Conservation (phyloP, 306 rosid genomes). For the Ormosia semicastrata region DNA sequence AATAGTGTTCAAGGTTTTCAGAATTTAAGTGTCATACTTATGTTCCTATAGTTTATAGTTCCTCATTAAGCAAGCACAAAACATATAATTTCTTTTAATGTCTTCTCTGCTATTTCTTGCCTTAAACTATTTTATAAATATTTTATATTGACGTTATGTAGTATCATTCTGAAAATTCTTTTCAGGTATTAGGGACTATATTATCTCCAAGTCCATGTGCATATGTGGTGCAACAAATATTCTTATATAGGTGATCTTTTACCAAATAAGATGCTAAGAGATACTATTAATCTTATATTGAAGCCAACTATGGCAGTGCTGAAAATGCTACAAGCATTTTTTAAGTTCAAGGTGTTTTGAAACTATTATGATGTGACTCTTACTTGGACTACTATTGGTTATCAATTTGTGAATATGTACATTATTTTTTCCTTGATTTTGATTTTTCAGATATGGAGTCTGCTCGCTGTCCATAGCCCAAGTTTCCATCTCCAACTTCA, state of each 20-base stretch:
- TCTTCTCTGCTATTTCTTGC: no score
- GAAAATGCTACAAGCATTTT: conserved; percentile 85
- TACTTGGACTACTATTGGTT: neutral
- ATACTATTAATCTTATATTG: conserved; percentile 81
- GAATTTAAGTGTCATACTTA: no score
- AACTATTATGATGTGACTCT: conserved; percentile 8
- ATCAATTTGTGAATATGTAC: neutral
- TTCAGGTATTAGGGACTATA: no score
- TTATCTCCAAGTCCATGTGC: no score
- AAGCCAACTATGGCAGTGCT: conserved; percentile 91
- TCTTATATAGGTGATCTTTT: conserved; percentile 92
- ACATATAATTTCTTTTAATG: no score
- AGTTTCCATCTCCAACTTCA: conserved; percentile 82
- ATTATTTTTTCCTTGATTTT: neutral
- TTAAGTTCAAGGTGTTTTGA: conserved; percentile 80
- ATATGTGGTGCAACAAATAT: conserved; percentile 43
- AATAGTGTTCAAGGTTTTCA: no score
- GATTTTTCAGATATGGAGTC: conserved; percentile 85
- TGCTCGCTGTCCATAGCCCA: conserved; percentile 79
- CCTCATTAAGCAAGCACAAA: no score
- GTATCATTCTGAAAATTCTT: no score
- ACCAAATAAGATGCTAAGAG: conserved; percentile 92
- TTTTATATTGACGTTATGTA: no score
- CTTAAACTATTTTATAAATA: no score
- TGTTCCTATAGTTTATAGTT: no score